Base-by-base conservation (phyloP, 306 rosid genomes). In the Prunus mongolica region DNA sequence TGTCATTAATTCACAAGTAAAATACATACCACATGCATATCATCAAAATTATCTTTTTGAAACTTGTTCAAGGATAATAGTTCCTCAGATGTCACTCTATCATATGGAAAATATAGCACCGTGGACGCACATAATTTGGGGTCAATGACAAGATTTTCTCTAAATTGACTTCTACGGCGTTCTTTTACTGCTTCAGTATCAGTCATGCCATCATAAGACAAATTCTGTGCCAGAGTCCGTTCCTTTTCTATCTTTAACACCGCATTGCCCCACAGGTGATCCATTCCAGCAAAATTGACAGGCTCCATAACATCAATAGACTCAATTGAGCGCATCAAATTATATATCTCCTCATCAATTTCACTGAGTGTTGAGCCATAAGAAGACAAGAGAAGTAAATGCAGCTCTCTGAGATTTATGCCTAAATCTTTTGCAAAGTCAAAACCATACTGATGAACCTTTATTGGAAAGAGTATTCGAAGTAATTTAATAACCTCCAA, bases 91-190 rank as follows among this genome's bases (percentile, higher is more conserved):
- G 86, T 78, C 71, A 69, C 85, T 77, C 89, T 82, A 74, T 90
- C 89, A 77, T 83, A 87, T 67, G 97, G 93, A 83, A 89, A 94
- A 81, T 79, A 74, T 47, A 94, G 93, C 78, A 85, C 91, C 1
- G 98, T 94, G 60, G 93, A 90, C 30, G 77, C 87, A 70, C 97
- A 90, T 51, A 82, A 68, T 83, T 89, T 91, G 58, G 97, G 93
- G 80, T 90, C 93, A 84, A 94, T 72, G 0, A 85, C 87, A 80
- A 87, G 78, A 80, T 85, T 87, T 77, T 92, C 97, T 82, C 91
- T 81, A 70, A 85, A 82, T 66, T 76, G 93, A 84, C 85, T 85
- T 84, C 79, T 84, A n/a, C 71, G 81, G 81, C 87, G 81, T 71
- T 90, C 93, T 72, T 81, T 86, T 69, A 81, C 74, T 71, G 81